A percentile compares a stretch with the other conserved stretches of the same genome.
phyloP scores from a whole-genome alignment of 148 eudicot genomes.

The Beta vulgaris region DNA sequence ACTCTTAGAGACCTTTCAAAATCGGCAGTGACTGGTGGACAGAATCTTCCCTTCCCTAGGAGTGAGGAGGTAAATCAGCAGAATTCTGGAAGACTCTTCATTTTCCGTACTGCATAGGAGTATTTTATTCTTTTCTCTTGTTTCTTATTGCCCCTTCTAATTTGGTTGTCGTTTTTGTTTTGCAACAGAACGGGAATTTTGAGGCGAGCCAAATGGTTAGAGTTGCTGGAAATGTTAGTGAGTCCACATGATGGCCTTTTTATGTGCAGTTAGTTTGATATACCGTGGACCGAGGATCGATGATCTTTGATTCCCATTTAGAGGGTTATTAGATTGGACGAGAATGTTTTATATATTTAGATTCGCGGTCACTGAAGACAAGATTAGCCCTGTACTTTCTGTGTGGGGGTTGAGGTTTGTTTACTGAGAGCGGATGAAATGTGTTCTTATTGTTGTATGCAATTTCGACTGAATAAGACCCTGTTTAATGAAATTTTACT shows the following conservation, averaged over 20 bases:
- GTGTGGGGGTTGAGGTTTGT: conserved; percentile 11
- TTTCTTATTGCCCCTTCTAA: neutral
- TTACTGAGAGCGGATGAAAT: neutral
- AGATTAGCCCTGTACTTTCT: conserved; percentile 12
- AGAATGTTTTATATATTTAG: neutral
- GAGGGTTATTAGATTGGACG: conserved; percentile 3
- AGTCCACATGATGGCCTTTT: conserved; percentile 34
- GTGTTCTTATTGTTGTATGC: neutral
- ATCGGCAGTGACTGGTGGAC: conserved; percentile 40
- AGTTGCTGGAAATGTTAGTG: conserved; percentile 41
- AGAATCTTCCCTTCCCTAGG: conserved; percentile 31
- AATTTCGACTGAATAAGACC: neutral
- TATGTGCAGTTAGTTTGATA: too few relatives aligned
- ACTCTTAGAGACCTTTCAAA: conserved; percentile 67
- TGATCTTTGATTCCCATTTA: neutral
- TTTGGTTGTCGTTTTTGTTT: neutral
- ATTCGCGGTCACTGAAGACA: neutral
- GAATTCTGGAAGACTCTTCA: neutral
- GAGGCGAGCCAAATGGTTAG: conserved; percentile 40
- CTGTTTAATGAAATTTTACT: neutral
- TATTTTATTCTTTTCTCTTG: neutral
- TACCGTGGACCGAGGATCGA: too few relatives aligned
- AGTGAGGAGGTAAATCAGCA: conserved; percentile 41
- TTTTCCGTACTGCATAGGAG: neutral
- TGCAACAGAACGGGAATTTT: conserved; percentile 45